Evolutionary conservation across 2,329 filamentous ascomycete genomes (phyloP).

Genomic region (Aspergillus hiratsukae): DNA sequence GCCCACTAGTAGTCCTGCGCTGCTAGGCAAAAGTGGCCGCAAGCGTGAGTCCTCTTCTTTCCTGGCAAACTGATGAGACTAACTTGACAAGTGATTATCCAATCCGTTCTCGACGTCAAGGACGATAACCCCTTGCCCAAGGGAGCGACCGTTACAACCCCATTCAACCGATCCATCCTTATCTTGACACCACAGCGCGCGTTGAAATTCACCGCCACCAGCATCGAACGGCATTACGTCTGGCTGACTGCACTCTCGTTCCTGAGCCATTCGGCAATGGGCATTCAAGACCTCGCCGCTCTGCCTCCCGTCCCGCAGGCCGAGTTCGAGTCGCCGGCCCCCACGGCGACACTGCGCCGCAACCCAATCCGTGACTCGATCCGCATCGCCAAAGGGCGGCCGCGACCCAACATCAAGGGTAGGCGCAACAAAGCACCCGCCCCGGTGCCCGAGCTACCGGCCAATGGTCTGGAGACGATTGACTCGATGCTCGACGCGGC

Average conservation of each 20-base stretch:
- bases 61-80: conserved; percentile 4
- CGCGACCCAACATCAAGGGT: conserved; percentile 39
- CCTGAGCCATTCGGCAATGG: conserved; percentile 81
- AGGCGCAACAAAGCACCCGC: conserved; percentile 34
- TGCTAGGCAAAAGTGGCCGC: conserved; percentile 90
- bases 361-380: conserved; percentile 81
- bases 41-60: conserved; percentile 65
- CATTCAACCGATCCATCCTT: conserved; percentile 91
- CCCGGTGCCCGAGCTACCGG: conserved; percentile 32
- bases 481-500: conserved; percentile 41
- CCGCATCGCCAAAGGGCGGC: conserved; percentile 73
- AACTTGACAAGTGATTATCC: conserved; percentile 68
- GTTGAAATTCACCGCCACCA: conserved; percentile 86
- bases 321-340: conserved; percentile 34
- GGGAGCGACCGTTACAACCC: conserved; percentile 48
- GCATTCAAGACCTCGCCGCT: conserved; percentile 67
- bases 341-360: conserved; percentile 49
- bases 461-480: conserved; percentile 22
- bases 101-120: conserved; percentile 95
- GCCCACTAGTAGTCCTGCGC: conserved; percentile 76
- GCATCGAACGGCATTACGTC: conserved; percentile 81
- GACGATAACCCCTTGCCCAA: conserved; percentile 85
- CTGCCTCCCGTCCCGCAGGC: conserved; percentile 50
- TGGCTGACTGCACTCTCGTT: conserved; percentile 96
- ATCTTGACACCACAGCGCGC: conserved; percentile 91